Percentiles rank a stretch among this genome's conserved stretches.
Evolutionary conservation across 2,329 filamentous ascomycete species (phyloP).

Genomic region (Paraconiothyrium sp.): DNA sequence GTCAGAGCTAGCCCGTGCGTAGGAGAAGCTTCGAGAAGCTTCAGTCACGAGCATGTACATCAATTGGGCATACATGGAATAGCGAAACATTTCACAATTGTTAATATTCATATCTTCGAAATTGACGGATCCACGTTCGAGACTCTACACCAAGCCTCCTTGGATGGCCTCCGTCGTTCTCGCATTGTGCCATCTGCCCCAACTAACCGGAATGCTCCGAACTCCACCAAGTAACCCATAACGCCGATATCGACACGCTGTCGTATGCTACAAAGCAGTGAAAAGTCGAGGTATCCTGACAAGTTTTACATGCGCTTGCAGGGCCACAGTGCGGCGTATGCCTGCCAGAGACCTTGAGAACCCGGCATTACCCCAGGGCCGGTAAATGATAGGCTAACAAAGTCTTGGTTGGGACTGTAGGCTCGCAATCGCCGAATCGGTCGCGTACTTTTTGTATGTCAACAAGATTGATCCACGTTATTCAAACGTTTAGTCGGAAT

Average conservation of each 20-base stretch:
- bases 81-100: constrained; percentile 24
- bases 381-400: constrained; percentile 4
- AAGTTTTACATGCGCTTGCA: constrained; percentile 31
- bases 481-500: constrained; percentile 41
- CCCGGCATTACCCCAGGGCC: constrained; percentile 1
- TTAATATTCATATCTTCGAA: constrained; percentile 25
- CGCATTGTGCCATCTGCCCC: constrained; percentile 34
- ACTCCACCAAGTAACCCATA: constrained; percentile 44
- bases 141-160: constrained; percentile 28
- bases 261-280: constrained; percentile 49
- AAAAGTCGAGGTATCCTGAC: constrained; percentile 36
- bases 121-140: constrained; percentile 30
- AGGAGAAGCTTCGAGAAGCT: constrained; percentile 51
- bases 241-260: constrained; percentile 44
- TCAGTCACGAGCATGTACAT: constrained; percentile 28
- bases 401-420: constrained; percentile 1
- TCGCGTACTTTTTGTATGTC: constrained; percentile 24
- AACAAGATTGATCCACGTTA: constrained; percentile 26
- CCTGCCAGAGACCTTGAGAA: background rate
- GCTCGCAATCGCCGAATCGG: constrained; percentile 7
- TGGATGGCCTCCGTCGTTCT: constrained; percentile 30
- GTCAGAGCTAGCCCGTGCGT: constrained; percentile 36
- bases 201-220: constrained; percentile 41
- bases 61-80: constrained; percentile 15
- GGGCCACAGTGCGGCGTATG: constrained; percentile 13